A percentile compares a stretch with the other conserved stretches of the same genome.
phyloP scores from a whole-genome alignment of 2,329 filamentous ascomycete species.

The Exserohilum turcica region DNA sequence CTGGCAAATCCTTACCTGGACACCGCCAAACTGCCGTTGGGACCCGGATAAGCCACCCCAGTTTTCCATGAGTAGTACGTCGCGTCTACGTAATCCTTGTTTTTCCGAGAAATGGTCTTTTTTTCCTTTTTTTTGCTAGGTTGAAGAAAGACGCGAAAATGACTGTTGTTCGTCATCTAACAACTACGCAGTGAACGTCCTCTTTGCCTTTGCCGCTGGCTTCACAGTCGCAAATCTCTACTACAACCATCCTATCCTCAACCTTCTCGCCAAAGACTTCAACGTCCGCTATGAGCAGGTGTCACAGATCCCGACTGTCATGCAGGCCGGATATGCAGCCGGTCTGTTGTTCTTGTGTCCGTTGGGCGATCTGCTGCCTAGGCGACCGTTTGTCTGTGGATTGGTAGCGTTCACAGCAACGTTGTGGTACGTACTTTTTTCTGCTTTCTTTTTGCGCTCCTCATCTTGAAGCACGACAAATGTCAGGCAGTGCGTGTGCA shows the following conservation, averaged over 20 bases:
- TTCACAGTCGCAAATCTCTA: conserved; percentile 83
- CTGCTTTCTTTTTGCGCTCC: not conserved
- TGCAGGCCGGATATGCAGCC: conserved; percentile 78
- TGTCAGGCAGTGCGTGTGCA: too few species aligned
- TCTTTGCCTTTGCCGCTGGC: conserved; percentile 71
- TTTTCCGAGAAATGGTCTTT: not conserved
- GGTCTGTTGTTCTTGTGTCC: conserved; percentile 78
- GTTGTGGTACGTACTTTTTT: conserved; percentile 59
- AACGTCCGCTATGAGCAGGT: conserved; percentile 71
- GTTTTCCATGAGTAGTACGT: conserved; percentile 62
- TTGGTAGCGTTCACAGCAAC: conserved; percentile 72
- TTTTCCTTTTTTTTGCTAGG: too few species aligned
- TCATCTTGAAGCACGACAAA: not conserved
- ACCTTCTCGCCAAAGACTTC: conserved; percentile 74
- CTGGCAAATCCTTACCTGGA: conserved; percentile 57
- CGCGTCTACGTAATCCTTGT: not conserved
- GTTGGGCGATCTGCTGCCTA: conserved; percentile 69
- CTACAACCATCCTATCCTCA: conserved; percentile 80
- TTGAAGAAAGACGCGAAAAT: not conserved
- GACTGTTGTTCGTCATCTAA: not conserved
- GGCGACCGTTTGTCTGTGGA: conserved; percentile 70
- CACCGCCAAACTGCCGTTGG: conserved; percentile 70
- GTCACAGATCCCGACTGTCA: conserved; percentile 71
- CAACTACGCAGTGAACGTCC: conserved; percentile 60
- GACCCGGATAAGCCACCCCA: conserved; percentile 67